Base-by-base conservation (phyloP, 2,329 filamentous ascomycete species). In the Pleomassaria siparia region DNA sequence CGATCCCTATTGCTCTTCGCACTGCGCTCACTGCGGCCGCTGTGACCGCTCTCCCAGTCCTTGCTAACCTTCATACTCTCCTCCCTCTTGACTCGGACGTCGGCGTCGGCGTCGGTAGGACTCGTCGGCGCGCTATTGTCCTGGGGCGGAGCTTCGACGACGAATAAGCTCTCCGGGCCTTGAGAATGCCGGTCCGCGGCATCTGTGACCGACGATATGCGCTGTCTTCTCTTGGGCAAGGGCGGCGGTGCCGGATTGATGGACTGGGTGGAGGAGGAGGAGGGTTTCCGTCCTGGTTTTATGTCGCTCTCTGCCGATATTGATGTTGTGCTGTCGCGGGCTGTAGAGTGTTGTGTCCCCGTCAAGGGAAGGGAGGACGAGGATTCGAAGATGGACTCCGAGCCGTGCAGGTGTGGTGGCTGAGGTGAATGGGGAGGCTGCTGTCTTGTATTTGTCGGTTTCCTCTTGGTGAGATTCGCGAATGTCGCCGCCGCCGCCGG, bases 391-490 rank as follows among this genome's bases (percentile, higher is more conserved):
- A 37, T 22, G 3, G 18, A 24, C 30, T 43, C 33, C 22, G 35
- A 26, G 22, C 37, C 42, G 7, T 7, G 11, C 7, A 18, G 30
- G 20, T 11, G 20, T 36, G 43, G 18, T 50, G 25, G 15, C 39
- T 26, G 43, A 47, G 21, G 20, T 29, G n/a, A 40, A 32, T 9
- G 39, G 2, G 12, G 35, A 25, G 29, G 22, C 4, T 44, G 13
- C 6, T 35, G 16, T 35, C 45, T 47, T 13, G 26, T 43, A 7
- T 80, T 72, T 8, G 86, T 71, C 2, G 83, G 78, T 59, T 87
- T 89, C n/a, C 86, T 77, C 63, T 82, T 85, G 2, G 85, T 81
- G 1, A 85, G 53, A 40, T 62, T 69, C 6, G 59, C 64, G 36
- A 69, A 56, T 5, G 64, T 60, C 1, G 63, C 59, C 9, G 76